A percentile compares a stretch with the other conserved stretches of the same genome.
Evolutionary conservation across 2,329 filamentous ascomycete species (phyloP).

Genomic region (Didymella arachidicola): DNA sequence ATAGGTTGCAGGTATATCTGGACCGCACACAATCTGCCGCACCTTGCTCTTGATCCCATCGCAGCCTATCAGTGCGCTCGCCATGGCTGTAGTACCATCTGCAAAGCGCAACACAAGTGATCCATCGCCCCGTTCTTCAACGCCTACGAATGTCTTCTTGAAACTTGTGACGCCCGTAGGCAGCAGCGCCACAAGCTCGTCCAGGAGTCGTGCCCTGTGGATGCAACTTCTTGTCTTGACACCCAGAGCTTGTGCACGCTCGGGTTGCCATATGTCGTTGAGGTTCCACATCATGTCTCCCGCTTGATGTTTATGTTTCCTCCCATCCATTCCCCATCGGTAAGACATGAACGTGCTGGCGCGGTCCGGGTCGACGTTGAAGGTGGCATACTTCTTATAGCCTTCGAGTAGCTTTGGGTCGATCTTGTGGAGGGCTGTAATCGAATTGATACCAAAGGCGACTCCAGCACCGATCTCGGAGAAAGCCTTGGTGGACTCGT

Average conservation of each 20-base stretch:
- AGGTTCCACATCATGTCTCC: conserved; percentile 51
- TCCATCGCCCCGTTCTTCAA: conserved; percentile 46
- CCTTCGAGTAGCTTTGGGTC: conserved; percentile 47
- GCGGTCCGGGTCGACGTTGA: conserved; percentile 49
- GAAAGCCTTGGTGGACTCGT: conserved; percentile 33
- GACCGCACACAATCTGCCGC: conserved; percentile 28
- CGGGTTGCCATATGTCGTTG: conserved; percentile 46
- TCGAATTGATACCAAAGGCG: conserved; percentile 51
- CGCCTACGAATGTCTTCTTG: conserved; percentile 31
- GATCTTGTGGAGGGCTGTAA: conserved; percentile 53
- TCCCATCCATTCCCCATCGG: conserved; percentile 15
- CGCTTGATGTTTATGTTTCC: conserved; percentile 1
- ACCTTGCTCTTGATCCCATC: conserved; percentile 56
- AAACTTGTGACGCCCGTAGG: conserved; percentile 31
- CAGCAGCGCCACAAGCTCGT: conserved; percentile 58
- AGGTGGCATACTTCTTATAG: conserved; percentile 52
- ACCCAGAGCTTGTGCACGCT: conserved; percentile 46
- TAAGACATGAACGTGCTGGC: conserved; percentile 48
- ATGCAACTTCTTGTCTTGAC: conserved; percentile 17
- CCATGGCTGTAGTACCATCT: conserved; percentile 46
- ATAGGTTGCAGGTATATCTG: conserved; percentile 31
- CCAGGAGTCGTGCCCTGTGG: conserved; percentile 53
- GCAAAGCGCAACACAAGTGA: conserved; percentile 50
- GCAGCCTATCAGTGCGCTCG: conserved; percentile 54
- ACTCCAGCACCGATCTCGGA: conserved; percentile 35